These are phyloP conservation scores for Angomonas deanei DNA, from an alignment of 208 protist species.

Conservation along the genomic window DNA sequence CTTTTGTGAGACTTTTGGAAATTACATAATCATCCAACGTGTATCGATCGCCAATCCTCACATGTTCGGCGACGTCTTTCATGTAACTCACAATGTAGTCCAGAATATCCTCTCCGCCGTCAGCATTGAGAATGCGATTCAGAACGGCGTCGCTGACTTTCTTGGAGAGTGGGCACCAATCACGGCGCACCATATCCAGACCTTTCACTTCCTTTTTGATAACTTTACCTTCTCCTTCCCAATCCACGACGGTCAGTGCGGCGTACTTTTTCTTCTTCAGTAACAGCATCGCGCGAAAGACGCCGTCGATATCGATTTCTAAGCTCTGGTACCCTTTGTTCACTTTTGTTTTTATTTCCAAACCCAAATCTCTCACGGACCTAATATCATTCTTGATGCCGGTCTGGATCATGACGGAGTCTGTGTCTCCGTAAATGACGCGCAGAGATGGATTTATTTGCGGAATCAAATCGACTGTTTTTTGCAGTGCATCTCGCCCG, in stretches of 20 bases:
- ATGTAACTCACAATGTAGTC: slow-evolving; percentile 93
- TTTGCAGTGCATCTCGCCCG: slow-evolving; percentile 94
- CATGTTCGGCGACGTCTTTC: slow-evolving; percentile 58
- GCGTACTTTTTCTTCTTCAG: slow-evolving; percentile 95
- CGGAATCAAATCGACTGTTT: slow-evolving; percentile 92
- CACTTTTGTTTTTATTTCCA: slow-evolving; percentile 92
- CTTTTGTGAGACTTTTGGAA: slow-evolving; percentile 96
- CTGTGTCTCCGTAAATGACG: slow-evolving; percentile 98
- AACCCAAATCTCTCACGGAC: slow-evolving; percentile 85
- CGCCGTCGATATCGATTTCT: slow-evolving; percentile 99
- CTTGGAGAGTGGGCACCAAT: slow-evolving; percentile 98
- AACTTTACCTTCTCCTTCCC: slow-evolving; percentile 51
- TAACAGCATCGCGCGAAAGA: slow-evolving; percentile 98
- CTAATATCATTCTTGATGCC: slow-evolving; percentile 83
- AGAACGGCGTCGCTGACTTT: slow-evolving; percentile 90
- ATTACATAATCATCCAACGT: slow-evolving; percentile 95
- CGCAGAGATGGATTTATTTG: slow-evolving; percentile 82
- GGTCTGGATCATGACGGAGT: slow-evolving; percentile 99
- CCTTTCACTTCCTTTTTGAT: slow-evolving; percentile 96
- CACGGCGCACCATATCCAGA: slow-evolving; percentile 99
- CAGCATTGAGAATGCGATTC: slow-evolving; percentile 89
- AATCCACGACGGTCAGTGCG: slow-evolving; percentile 75
- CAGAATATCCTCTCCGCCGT: slow-evolving; percentile 80
- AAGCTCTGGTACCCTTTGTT: slow-evolving; percentile 97
- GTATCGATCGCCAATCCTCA: slow-evolving; percentile 57